A percentile compares a stretch with the other conserved stretches of the same genome.
Conservation (phyloP, 1,139 yeast genomes). For the Candida anutae region DNA sequence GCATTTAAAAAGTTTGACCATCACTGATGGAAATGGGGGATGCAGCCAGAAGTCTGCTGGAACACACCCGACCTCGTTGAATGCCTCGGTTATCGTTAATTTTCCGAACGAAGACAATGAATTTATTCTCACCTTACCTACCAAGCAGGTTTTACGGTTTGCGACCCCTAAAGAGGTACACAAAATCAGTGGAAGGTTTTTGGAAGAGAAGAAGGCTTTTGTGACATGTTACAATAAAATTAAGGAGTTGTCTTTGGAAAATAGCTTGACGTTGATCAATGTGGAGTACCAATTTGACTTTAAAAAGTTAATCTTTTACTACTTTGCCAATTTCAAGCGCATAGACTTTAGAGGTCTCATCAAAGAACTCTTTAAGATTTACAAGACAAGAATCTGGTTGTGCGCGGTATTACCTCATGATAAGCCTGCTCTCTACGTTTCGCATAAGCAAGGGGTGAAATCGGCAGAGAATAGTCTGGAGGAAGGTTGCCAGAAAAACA, state of each 20-base stretch:
- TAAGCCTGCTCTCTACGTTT: conserved; percentile 24
- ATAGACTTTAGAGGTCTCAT: conserved; percentile 91
- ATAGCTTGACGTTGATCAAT: conserved; percentile 38
- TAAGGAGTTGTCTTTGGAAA: conserved; percentile 33
- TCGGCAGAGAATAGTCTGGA: conserved; percentile 1
- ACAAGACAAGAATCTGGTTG: conserved; percentile 96
- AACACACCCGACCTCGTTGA: conserved; percentile 29
- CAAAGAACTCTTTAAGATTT: conserved; percentile 83
- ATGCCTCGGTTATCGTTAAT: conserved; percentile 33
- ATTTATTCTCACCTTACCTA: conserved; percentile 39
- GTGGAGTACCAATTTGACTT: conserved; percentile 96
- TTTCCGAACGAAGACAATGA: conserved; percentile 37
- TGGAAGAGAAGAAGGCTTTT: conserved; percentile 42
- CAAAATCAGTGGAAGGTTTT: conserved; percentile 35
- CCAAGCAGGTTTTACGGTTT: conserved; percentile 42
- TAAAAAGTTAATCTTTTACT: conserved; percentile 86
- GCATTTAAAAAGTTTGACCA: conserved; percentile 68
- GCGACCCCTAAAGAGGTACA: conserved; percentile 43
- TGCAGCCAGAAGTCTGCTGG: conserved; percentile 19
- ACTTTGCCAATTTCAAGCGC: conserved; percentile 66
- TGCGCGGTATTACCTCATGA: conserved; percentile 63
- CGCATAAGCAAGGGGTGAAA: conserved; percentile 4
- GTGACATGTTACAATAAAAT: conserved; percentile 38
- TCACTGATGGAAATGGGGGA: conserved; percentile 11
- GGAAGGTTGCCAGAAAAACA: conserved; percentile 6